Conservation (phyloP, 495 filamentous ascomycete species). For the Podospora comata region DNA sequence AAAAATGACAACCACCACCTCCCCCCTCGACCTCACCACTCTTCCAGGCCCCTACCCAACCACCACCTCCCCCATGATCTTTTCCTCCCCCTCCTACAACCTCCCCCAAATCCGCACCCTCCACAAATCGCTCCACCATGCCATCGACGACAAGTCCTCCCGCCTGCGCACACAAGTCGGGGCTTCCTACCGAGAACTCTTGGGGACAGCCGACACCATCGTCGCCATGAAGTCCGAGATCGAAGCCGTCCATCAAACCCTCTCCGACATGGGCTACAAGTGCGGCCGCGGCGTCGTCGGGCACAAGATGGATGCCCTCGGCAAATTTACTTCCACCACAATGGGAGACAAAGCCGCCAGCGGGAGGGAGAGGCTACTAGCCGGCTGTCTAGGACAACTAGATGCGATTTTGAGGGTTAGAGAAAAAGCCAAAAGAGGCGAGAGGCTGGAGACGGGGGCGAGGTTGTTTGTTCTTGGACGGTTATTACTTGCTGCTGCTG, state of each 20-base stretch:
- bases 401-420: constrained; percentile 42
- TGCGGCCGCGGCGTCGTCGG: constrained; percentile 75
- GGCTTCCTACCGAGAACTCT: constrained; percentile 86
- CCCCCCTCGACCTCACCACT: constrained; percentile 41
- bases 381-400: constrained; percentile 39
- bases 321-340: constrained; percentile 49
- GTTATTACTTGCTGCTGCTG: constrained; percentile 50
- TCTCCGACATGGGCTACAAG: constrained; percentile 68
- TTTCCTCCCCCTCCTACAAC: constrained; percentile 58
- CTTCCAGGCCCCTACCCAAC: constrained; percentile 57
- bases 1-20: constrained; percentile 13
- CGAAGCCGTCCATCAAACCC: constrained; percentile 62
- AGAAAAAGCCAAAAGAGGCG: constrained; percentile 39
- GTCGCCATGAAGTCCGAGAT: constrained; percentile 82
- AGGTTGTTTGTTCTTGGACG: constrained; percentile 75
- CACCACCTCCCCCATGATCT: constrained; percentile 70
- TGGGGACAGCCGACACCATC: constrained; percentile 90
- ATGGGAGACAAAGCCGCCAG: constrained; percentile 22
- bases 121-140: constrained; percentile 52
- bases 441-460: constrained; percentile 64
- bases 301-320: constrained; percentile 61
- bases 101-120: constrained; percentile 62
- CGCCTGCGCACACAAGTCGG: constrained; percentile 89
- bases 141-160: constrained; percentile 75
- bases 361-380: constrained; percentile 43